Conservation (phyloP, 2,329 filamentous ascomycete species). For the Trichoderma sp. region DNA sequence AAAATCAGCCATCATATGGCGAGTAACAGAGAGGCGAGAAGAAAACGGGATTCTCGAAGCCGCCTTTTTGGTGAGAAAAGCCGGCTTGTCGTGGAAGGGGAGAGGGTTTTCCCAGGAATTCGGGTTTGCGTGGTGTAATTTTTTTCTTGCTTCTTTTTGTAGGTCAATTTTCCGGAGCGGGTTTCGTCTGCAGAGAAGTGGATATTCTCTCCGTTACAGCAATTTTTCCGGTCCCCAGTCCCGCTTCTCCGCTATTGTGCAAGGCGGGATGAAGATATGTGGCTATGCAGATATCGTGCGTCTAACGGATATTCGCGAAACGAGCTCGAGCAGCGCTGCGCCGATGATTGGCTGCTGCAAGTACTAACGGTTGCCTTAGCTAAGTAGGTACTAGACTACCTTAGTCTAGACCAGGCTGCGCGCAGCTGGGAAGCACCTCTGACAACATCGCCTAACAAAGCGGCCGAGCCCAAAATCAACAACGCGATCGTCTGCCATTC, state of each 20-base stretch:
- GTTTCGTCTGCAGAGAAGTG: constrained; percentile 15
- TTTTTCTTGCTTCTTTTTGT: background rate
- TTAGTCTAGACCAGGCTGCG: background rate
- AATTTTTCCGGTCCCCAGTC: constrained; percentile 17
- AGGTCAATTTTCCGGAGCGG: background rate
- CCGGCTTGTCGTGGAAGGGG: background rate
- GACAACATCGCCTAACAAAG: constrained; percentile 20
- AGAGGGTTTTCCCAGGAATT: background rate
- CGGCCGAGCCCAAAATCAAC: constrained; percentile 12
- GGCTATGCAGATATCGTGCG: background rate
- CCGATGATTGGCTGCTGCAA: background rate
- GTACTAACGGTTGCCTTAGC: background rate
- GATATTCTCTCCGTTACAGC: constrained; percentile 14
- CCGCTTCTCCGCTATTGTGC: background rate
- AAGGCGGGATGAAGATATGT: background rate
- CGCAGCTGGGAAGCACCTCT: constrained; percentile 19
- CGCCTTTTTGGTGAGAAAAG: background rate
- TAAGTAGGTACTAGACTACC: too few species aligned
- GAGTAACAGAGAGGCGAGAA: background rate
- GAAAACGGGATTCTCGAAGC: background rate
- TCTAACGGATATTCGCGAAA: background rate
- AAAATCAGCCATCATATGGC: constrained; percentile 29
- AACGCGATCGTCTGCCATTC: constrained; percentile 10
- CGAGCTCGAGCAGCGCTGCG: constrained; percentile 1
- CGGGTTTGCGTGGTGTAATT: background rate